These are phyloP conservation scores for Ehretia macrophylla DNA, from an alignment of 257 asterid genomes.

Conservation along the genomic window DNA sequence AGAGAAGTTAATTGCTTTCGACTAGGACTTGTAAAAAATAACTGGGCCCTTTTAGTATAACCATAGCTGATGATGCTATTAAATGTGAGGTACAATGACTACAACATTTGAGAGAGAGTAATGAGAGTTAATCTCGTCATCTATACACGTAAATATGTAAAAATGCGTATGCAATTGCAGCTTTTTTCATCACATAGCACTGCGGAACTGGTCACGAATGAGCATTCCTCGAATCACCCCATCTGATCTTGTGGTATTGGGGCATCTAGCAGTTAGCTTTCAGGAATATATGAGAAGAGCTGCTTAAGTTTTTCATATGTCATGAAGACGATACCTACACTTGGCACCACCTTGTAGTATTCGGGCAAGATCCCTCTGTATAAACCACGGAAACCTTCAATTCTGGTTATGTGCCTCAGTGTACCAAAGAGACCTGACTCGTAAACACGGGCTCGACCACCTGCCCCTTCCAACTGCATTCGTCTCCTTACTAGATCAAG, in stretches of 20 bases:
- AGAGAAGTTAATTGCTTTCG: not conserved
- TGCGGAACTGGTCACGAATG: not conserved
- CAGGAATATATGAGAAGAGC: slow-evolving; percentile 47
- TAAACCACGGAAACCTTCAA: slow-evolving; percentile 61
- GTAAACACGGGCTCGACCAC: slow-evolving; percentile 71
- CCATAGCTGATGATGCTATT: not conserved
- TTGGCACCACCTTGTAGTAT: slow-evolving; percentile 78
- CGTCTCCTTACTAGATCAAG: slow-evolving; percentile 81
- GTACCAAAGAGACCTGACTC: slow-evolving; percentile 58
- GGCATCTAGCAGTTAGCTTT: slow-evolving; percentile 19
- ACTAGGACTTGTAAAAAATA: not conserved
- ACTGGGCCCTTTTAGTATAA: not conserved
- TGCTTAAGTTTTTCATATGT: slow-evolving; percentile 77
- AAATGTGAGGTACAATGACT: not conserved
- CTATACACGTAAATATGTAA: not conserved
- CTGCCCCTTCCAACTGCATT: slow-evolving; percentile 90
- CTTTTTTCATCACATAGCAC: not conserved
- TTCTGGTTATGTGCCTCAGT: slow-evolving; percentile 42
- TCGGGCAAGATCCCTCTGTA: slow-evolving; percentile 82
- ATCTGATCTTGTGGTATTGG: too few relatives aligned
- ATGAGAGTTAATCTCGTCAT: not conserved
- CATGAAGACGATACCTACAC: slow-evolving; percentile 78
- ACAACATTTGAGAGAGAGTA: not conserved
- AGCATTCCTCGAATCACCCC: not conserved
- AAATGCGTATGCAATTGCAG: not conserved